Conservation (phyloP, 768 basidiomycete genomes). For the Exsudoporus frostii region DNA sequence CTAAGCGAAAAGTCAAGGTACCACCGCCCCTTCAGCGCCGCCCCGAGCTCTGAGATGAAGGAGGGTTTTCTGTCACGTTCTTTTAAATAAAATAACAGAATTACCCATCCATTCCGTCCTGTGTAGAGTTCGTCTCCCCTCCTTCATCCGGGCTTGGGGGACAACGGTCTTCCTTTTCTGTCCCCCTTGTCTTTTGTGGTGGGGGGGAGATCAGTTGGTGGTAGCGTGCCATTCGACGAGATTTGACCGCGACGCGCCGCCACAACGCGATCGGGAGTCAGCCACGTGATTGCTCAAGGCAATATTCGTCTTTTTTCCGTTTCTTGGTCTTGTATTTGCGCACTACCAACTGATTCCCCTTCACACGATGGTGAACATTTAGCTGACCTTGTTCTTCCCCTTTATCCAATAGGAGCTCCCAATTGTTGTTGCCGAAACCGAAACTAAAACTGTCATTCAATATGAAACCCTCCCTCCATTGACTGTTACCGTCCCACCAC, state of each 20-base stretch:
- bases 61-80: slow-evolving; percentile 49
- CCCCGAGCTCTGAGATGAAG: slow-evolving; percentile 95
- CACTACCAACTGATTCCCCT: slow-evolving; percentile 39
- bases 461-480: slow-evolving; percentile 48
- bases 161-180: slow-evolving; percentile 63
- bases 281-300: slow-evolving; percentile 31
- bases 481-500: slow-evolving; percentile 69
- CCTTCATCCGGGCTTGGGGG: slow-evolving; percentile 93
- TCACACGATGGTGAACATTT: slow-evolving; percentile 24
- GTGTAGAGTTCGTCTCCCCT: slow-evolving; percentile 76
- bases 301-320: slow-evolving; percentile 31
- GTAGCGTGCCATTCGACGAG: slow-evolving; percentile 19
- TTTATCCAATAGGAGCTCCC: slow-evolving; percentile 38
- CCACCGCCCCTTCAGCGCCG: slow-evolving; percentile 77
- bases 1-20: slow-evolving; percentile 88
- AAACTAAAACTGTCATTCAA: slow-evolving; percentile 64
- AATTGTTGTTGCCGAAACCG: slow-evolving; percentile 44
- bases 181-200: slow-evolving; percentile 66
- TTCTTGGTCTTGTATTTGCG: slow-evolving; percentile 18
- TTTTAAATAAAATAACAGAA: slow-evolving; percentile 25
- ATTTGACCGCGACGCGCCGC: slow-evolving; percentile 35
- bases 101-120: slow-evolving; percentile 36
- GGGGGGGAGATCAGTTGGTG: slow-evolving; percentile 38
- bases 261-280: slow-evolving; percentile 20
- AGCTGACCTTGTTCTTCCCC: slow-evolving; percentile 34